phyloP scores from a whole-genome alignment of 2,329 filamentous ascomycete genomes.

The Paraconiothyrium sp. region DNA sequence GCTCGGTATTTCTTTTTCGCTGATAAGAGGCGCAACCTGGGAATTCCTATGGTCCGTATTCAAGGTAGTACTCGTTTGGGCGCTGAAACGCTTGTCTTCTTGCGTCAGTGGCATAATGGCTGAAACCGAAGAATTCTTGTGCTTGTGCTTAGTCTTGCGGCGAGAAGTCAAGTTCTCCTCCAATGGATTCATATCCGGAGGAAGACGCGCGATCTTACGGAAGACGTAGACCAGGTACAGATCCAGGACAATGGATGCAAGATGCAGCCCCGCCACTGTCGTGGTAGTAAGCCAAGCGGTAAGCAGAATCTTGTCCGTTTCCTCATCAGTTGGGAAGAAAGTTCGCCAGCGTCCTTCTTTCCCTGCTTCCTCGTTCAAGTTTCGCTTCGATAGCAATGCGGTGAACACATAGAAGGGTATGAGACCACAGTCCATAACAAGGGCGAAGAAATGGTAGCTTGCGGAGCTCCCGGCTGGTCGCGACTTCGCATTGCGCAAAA shows the following conservation, averaged over 20 bases:
- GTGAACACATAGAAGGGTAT: constrained; percentile 72
- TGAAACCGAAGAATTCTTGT: constrained; percentile 69
- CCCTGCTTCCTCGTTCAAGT: constrained; percentile 59
- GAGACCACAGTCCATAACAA: constrained; percentile 74
- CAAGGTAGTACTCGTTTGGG: constrained; percentile 56
- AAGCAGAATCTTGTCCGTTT: constrained; percentile 69
- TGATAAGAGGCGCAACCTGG: constrained; percentile 39
- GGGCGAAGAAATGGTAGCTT: constrained; percentile 88
- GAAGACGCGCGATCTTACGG: constrained; percentile 80
- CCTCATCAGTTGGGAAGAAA: constrained; percentile 66
- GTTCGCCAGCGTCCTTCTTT: constrained; percentile 71
- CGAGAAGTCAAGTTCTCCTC: constrained; percentile 85
- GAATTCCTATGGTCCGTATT: constrained; percentile 48
- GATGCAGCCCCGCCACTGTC: constrained; percentile 72
- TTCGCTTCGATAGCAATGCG: constrained; percentile 62
- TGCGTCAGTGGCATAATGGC: constrained; percentile 53
- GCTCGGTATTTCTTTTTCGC: constrained; percentile 40
- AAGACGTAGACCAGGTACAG: constrained; percentile 81
- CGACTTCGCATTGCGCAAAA: constrained; percentile 73
- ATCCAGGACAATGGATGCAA: constrained; percentile 74
- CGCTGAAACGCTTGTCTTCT: constrained; percentile 69
- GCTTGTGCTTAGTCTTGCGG: constrained; percentile 71
- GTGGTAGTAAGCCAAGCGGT: constrained; percentile 75
- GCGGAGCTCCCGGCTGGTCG: constrained; percentile 82
- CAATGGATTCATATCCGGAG: constrained; percentile 94